phyloP scores from a whole-genome alignment of 306 rosid genomes.

The Fragaria ananassa region DNA sequence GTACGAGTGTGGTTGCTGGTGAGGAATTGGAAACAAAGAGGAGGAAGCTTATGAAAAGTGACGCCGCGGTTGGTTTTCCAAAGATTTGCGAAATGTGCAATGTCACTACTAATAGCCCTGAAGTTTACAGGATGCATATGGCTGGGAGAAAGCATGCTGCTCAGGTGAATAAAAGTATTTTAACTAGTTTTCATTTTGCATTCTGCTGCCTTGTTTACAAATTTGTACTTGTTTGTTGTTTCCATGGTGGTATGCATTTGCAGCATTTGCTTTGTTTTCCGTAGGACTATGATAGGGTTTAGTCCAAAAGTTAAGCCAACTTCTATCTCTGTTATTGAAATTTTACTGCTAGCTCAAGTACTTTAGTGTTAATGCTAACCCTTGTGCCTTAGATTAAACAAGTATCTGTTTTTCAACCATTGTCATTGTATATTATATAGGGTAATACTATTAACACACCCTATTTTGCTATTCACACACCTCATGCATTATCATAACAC shows the following conservation, averaged over 20 bases:
- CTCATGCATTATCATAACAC: too few species aligned
- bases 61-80: slow-evolving; percentile 36
- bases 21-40: slow-evolving; percentile 41
- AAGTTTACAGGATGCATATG: slow-evolving; percentile 49
- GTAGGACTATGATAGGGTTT: neutral
- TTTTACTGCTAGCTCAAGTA: neutral
- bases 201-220: neutral
- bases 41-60: slow-evolving; percentile 33
- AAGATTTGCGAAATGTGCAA: slow-evolving; percentile 54
- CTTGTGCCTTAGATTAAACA: neutral
- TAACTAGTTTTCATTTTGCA: neutral
- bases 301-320: neutral
- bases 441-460: too few species aligned
- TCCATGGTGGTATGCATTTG: neutral
- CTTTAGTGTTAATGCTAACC: neutral
- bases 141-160: slow-evolving; percentile 57
- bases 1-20: slow-evolving; percentile 18
- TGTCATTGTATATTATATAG: neutral
- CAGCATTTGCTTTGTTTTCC: neutral
- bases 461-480: too few species aligned
- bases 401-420: neutral
- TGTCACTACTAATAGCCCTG: slow-evolving; percentile 52
- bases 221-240: neutral
- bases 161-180: slow-evolving; percentile 44
- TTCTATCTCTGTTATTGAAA: neutral